Base-by-base conservation (phyloP, 164 flowering plant genomes). In the Aristolochia contorta region DNA sequence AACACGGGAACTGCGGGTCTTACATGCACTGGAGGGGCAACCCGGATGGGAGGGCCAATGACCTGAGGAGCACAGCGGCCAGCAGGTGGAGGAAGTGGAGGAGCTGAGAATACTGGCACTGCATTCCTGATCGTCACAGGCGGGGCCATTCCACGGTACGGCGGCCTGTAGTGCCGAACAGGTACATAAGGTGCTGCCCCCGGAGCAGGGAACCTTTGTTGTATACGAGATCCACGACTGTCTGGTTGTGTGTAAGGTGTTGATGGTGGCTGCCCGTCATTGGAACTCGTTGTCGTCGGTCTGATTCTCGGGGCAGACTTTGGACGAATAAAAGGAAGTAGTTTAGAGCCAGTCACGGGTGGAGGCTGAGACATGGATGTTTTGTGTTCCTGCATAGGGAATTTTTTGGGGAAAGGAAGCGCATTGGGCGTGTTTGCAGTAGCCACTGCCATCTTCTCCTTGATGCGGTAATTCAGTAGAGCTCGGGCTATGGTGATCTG, bases 401-500 rank as follows among this genome's bases (percentile, higher is more conserved):
- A 83, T 48, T 76, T 84, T 67, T 63, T 81, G 7, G 80, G 77
- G 59, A 90, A 84, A 46, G 79, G 82, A 7, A 76, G 74, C 15
- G 70, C 65, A 54, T 58, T 71, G 37, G 79, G 69, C 19, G 77
- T 65, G 59, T 74, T 80, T 41, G 66, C 66, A 25, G 46, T 58
- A 22, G 77, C 70, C 71, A 68, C 65, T 43, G 75, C 80, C 60
- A 81, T 71, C 75, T 79, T 84, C 69, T 87, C 94, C 77, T 87
- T 87, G 65, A 73, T 47, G 18, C 82, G 82, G 57, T 81, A 93
- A 49, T 84, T 88, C 65, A 80, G 61, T 6, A 93, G 70, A 23
- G 95, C 97, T n/a, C 93, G 74, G 16, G 99, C 97, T 57, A 93
- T 80, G 50, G 85, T 85, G 52, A 88, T 78, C 74, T 93, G 97